Evolutionary conservation across 768 basidiomycete genomes (phyloP), one percentile per base, ranked within the genome.

Genomic region (Kwoniella dejecticola): DNA sequence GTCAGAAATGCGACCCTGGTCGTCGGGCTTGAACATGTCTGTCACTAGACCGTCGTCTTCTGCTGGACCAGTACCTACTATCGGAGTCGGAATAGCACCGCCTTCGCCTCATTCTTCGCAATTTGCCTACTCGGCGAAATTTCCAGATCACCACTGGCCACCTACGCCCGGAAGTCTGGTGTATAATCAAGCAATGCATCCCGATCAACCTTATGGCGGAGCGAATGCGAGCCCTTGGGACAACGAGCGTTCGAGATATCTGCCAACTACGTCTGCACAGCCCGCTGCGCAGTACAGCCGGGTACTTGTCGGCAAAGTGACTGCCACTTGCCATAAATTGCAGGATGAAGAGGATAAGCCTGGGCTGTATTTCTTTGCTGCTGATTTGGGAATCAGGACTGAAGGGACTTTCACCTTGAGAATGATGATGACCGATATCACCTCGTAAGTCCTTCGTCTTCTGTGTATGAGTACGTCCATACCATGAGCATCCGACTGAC

Each of bases 291-390:
- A 57, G 84, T 92, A 90, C 78, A 90, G 90, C 11, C 85, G 91
- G 53, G 93, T 92, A 1, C 85, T 96, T 6, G 90, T 96, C 59
- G 94, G 94, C 8, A 89, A 91, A 0, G 83, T 95, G 15, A 88
- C 88, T 17, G 86, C 91, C 29, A 90, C 90, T 75, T 93, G 91
- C 15, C 89, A 88, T 77, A 86, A 88, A 50, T 82, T 96, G 52
- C 80, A 86, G 58, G 92, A 95, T 75, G 89, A 91, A 73, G 86
- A 92, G 77, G 87, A 89, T 63, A 86, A 87, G 64, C 83, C 85
- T 52, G 94, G 93, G 6, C 88, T 96, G 64, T 97, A 91, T 79
- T 97, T 96, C 81, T 86, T 96, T 63, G 91, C 94, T 81, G 91
- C 92, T 77, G 94, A 96, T 80, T 80, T 97, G 53, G 92, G 90